phyloP scores from a whole-genome alignment of 2,329 filamentous ascomycete species.

The Arthroderma sp. region DNA sequence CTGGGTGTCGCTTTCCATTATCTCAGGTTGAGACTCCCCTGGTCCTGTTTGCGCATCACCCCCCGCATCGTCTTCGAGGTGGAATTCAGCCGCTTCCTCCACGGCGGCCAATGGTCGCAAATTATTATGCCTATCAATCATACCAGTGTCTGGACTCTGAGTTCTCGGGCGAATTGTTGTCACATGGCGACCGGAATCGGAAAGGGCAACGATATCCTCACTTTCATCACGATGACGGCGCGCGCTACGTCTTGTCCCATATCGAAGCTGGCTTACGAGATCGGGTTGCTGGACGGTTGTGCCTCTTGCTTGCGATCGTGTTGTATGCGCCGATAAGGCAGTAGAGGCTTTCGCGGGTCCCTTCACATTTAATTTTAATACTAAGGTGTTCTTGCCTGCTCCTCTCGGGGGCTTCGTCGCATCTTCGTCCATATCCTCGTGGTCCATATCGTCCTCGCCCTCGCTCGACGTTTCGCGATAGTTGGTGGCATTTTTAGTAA shows the following conservation, averaged over 20 bases:
- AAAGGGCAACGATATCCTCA: conserved; percentile 43
- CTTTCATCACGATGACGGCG: conserved; percentile 46
- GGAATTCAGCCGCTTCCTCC: neutral
- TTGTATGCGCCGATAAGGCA: conserved; percentile 13
- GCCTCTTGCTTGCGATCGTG: conserved; percentile 19
- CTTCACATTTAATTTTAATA: conserved; percentile 7
- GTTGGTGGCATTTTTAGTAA: conserved; percentile 40
- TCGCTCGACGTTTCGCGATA: conserved; percentile 43
- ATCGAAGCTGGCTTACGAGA: conserved; percentile 6
- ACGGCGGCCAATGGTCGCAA: neutral
- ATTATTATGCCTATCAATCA: conserved; percentile 9
- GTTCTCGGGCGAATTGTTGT: conserved; percentile 42
- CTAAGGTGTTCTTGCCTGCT: neutral
- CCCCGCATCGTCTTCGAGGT: conserved; percentile 1
- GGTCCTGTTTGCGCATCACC: too few relatives aligned
- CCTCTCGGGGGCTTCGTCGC: conserved; percentile 3
- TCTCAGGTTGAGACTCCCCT: conserved; percentile 25
- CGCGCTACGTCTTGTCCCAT: conserved; percentile 39
- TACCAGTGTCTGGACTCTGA: conserved; percentile 31
- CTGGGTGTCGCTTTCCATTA: conserved; percentile 30
- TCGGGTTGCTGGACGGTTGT: conserved; percentile 14
- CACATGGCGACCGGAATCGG: conserved; percentile 46
- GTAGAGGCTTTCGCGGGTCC: conserved; percentile 9
- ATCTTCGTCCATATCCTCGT: conserved; percentile 15
- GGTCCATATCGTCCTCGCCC: conserved; percentile 17